These are phyloP conservation scores for Fusarium oxysporum DNA, from an alignment of 2,329 filamentous ascomycete species.

Conservation along the genomic window DNA sequence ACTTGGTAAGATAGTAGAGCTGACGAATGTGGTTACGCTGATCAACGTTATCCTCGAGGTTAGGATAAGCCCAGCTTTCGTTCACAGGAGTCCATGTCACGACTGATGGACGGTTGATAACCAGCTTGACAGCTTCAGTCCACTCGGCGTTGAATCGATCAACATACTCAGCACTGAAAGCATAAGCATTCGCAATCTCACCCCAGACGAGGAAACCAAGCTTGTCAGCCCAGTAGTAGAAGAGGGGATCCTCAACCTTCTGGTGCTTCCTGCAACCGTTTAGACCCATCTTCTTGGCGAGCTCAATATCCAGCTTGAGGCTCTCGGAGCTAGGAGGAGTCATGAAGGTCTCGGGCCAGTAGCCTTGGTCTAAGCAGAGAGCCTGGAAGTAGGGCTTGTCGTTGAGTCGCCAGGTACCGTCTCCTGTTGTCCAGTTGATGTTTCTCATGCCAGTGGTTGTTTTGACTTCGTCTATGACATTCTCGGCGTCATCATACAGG, in stretches of 20 bases:
- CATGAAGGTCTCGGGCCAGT: conserved; percentile 71
- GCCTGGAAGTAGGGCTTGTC: conserved; percentile 70
- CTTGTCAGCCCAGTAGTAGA: conserved; percentile 70
- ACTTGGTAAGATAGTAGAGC: conserved; percentile 74
- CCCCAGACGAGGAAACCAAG: conserved; percentile 73
- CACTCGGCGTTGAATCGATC: conserved; percentile 73
- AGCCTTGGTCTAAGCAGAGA: conserved; percentile 70
- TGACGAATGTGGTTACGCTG: conserved; percentile 73
- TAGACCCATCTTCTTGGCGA: conserved; percentile 71
- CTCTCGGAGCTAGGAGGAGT: conserved; percentile 64
- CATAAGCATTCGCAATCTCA: conserved; percentile 73
- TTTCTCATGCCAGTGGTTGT: conserved; percentile 72
- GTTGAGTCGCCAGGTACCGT: conserved; percentile 70
- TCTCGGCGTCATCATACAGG: conserved; percentile 57
- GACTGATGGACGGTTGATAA: conserved; percentile 73
- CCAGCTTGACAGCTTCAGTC: conserved; percentile 70
- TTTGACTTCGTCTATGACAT: conserved; percentile 65
- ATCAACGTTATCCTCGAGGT: conserved; percentile 64
- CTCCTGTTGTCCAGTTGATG: conserved; percentile 67
- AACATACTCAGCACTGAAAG: conserved; percentile 69
- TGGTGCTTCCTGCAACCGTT: conserved; percentile 75
- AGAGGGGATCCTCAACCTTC: conserved; percentile 71
- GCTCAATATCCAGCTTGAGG: conserved; percentile 64
- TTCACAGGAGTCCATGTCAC: conserved; percentile 77
- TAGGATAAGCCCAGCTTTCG: conserved; percentile 71